phyloP scores from a whole-genome alignment of 2,329 filamentous ascomycete species.

The Aspergillus nomiae region DNA sequence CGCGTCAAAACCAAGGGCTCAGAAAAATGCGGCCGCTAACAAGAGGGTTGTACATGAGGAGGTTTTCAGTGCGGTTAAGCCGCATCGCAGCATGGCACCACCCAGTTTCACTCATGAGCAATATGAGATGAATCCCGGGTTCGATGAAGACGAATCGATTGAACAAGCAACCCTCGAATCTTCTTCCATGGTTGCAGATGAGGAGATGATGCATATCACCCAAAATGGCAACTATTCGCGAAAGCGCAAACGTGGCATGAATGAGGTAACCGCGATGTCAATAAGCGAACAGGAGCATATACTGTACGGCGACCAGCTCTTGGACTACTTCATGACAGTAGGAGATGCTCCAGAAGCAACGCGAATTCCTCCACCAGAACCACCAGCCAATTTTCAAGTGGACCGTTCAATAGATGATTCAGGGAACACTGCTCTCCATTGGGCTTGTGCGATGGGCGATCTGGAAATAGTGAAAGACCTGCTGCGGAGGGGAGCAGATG shows the following conservation, averaged over 20 bases:
- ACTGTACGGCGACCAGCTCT: constrained; percentile 85
- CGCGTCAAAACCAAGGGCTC: constrained; percentile 75
- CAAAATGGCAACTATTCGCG: constrained; percentile 59
- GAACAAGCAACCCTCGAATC: constrained; percentile 83
- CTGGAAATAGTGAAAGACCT: constrained; percentile 87
- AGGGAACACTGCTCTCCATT: constrained; percentile 89
- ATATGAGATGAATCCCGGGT: constrained; percentile 64
- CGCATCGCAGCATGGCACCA: constrained; percentile 37
- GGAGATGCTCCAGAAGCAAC: constrained; percentile 71
- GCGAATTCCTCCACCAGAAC: constrained; percentile 65
- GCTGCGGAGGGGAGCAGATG: constrained; percentile 74
- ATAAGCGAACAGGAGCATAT: constrained; percentile 80
- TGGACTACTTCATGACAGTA: constrained; percentile 93
- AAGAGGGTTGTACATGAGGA: constrained; percentile 50
- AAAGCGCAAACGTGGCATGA: constrained; percentile 78
- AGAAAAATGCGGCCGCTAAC: constrained; percentile 67
- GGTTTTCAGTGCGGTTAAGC: constrained; percentile 34
- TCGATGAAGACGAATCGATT: constrained; percentile 77
- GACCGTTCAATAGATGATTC: constrained; percentile 93
- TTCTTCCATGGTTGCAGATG: constrained; percentile 81
- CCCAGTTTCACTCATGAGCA: constrained; percentile 58
- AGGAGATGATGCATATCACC: constrained; percentile 72
- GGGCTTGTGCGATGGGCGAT: constrained; percentile 97
- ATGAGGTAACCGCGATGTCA: constrained; percentile 58
- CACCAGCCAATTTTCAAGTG: constrained; percentile 82